phyloP scores from a whole-genome alignment of 768 basidiomycete species.

The Tylopilus rubrobrunneus region DNA sequence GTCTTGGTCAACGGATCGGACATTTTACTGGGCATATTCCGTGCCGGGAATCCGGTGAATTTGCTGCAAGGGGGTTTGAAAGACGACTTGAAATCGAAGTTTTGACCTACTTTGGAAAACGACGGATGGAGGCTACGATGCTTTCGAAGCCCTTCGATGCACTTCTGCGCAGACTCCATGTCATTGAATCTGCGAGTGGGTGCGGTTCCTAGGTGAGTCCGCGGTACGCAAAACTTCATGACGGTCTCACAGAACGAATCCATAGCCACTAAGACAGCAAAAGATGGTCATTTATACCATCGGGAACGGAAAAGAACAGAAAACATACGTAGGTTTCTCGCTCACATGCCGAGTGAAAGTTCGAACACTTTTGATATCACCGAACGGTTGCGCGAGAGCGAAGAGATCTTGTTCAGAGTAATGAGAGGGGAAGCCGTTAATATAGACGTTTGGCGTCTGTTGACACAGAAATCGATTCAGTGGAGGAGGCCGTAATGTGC shows the following conservation, averaged over 20 bases:
- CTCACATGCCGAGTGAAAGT: slow-evolving; percentile 83
- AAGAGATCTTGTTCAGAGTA: slow-evolving; percentile 78
- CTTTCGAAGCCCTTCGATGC: too few species aligned
- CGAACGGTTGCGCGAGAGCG: slow-evolving; percentile 67
- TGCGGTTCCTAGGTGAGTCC: too few species aligned
- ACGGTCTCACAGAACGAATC: slow-evolving; percentile 59
- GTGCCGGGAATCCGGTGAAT: slow-evolving; percentile 84
- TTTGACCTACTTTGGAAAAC: too few species aligned
- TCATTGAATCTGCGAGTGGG: too few species aligned
- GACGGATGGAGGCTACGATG: too few species aligned
- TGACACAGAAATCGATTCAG: slow-evolving; percentile 14
- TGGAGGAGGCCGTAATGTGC: slow-evolving; percentile 10
- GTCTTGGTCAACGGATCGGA: too few species aligned
- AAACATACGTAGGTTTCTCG: slow-evolving; percentile 54
- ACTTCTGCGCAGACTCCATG: too few species aligned
- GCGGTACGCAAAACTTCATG: too few species aligned
- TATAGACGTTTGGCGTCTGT: slow-evolving; percentile 76
- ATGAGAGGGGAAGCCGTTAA: slow-evolving; percentile 82
- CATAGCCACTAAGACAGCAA: slow-evolving; percentile 41
- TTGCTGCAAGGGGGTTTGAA: too few species aligned
- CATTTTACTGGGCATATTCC: slow-evolving; percentile 43
- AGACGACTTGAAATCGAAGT: too few species aligned
- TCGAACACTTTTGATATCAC: slow-evolving; percentile 69
- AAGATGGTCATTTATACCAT: not conserved
- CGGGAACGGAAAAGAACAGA: slow-evolving; percentile 4